Conservation (phyloP, 2,329 filamentous ascomycete genomes). For the Clonostachys rhizophaga region DNA sequence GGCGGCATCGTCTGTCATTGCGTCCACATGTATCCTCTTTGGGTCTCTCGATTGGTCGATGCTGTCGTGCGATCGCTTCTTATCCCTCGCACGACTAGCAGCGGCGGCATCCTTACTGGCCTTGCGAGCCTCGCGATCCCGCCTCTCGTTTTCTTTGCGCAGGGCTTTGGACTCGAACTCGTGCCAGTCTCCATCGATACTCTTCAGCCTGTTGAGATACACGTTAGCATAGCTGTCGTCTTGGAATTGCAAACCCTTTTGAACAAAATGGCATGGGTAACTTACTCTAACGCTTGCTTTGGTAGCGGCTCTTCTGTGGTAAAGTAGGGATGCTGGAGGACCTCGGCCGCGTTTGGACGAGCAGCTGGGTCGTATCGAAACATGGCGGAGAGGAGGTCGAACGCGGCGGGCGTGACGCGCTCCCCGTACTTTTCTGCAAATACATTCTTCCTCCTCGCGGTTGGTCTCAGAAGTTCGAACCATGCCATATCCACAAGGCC, state of each 20-base stretch:
- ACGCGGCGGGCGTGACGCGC: slow-evolving; percentile 71
- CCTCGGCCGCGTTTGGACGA: slow-evolving; percentile 77
- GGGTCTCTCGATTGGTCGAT: slow-evolving; percentile 20
- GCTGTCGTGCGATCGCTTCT: slow-evolving; percentile 29
- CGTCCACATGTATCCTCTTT: slow-evolving; percentile 24
- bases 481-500: slow-evolving; percentile 90
- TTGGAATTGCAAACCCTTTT: background rate
- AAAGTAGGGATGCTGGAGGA: slow-evolving; percentile 87
- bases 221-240: too few relatives aligned
- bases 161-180: slow-evolving; percentile 97
- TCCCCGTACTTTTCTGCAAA: slow-evolving; percentile 83
- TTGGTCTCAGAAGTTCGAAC: slow-evolving; percentile 87
- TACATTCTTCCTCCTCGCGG: slow-evolving; percentile 64
- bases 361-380: slow-evolving; percentile 84
- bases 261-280: background rate
- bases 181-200: slow-evolving; percentile 93
- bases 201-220: slow-evolving; percentile 54
- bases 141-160: slow-evolving; percentile 79
- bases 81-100: slow-evolving; percentile 20
- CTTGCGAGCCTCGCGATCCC: slow-evolving; percentile 46
- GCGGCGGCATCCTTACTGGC: slow-evolving; percentile 30
- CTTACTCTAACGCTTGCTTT: slow-evolving; percentile 76
- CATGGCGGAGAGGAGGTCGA: slow-evolving; percentile 78
- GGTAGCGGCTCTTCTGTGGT: slow-evolving; percentile 72
- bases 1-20: slow-evolving; percentile 6